phyloP scores from a whole-genome alignment of 352 stramenopile genomes.

The Paralagenidium karlingii region DNA sequence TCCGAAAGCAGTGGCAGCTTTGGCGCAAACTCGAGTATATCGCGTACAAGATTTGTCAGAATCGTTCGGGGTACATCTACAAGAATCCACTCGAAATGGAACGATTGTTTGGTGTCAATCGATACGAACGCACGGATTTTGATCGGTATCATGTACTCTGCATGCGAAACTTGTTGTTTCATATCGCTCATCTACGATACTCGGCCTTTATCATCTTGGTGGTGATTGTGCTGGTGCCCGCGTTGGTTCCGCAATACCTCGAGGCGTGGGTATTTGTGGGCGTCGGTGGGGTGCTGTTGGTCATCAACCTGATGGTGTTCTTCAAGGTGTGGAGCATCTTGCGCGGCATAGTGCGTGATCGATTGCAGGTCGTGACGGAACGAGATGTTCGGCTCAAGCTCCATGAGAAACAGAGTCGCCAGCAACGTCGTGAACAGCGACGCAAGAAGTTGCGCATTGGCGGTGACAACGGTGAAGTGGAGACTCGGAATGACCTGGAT shows the following conservation, averaged over 20 bases:
- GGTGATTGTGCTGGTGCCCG: constrained; percentile 49
- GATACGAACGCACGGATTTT: constrained; percentile 11
- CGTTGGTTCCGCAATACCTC: constrained; percentile 30
- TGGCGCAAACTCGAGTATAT: constrained; percentile 83
- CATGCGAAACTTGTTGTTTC: constrained; percentile 74
- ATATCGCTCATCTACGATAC: constrained; percentile 71
- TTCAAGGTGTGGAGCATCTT: constrained; percentile 77
- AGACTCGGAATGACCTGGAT: too few relatives aligned
- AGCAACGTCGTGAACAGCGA: too few relatives aligned
- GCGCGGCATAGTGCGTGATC: constrained; percentile 72
- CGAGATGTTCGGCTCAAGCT: constrained; percentile 25
- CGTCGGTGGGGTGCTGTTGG: constrained; percentile 30
- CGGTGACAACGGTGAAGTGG: too few relatives aligned
- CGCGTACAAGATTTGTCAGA: constrained; percentile 82
- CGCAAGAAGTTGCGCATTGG: too few relatives aligned
- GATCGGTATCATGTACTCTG: constrained; percentile 64
- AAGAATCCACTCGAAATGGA: constrained; percentile 81
- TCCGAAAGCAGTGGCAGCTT: constrained; percentile 71
- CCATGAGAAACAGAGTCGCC: constrained; percentile 5
- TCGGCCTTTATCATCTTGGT: constrained; percentile 70
- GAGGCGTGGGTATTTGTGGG: constrained; percentile 70
- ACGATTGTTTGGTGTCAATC: constrained; percentile 45
- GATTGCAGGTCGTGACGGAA: constrained; percentile 50
- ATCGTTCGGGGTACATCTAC: constrained; percentile 80
- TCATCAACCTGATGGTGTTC: constrained; percentile 71